Evolutionary conservation across 345 rosid genomes (phyloP), one percentile per base, ranked within the genome.

Genomic region (Geranium brycei): DNA sequence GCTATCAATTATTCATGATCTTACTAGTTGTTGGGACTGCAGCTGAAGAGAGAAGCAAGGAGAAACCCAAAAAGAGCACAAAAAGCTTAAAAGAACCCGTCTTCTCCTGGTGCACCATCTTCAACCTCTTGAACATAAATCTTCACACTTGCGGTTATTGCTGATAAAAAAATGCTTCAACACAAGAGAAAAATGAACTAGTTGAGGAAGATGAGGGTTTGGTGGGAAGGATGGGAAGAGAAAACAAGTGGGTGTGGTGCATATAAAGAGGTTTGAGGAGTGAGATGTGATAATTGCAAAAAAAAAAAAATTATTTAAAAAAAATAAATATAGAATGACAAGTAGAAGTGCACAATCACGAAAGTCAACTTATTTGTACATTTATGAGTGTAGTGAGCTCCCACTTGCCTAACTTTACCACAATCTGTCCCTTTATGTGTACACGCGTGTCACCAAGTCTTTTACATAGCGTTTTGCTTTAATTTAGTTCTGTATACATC

Each of bases 21-120:
- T 73, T 19, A 75, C 78, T 70, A 19, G 71, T 65, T 32, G 75
- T 8, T 10, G 79, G 75, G 51, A 64, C 75, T 41, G 76, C 73
- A 19, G 66, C 58, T 16, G 75, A 65, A 51, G 68, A 65, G 17
- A 65, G 56, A 0, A 68, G 57, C 30, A 16, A 56, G 31, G 76
- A 76, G 73, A 68, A 51, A 66, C 31, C 75, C 69, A 71, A 68
- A 17, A 68, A 62, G 31, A 71, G 62, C 3, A 65, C 14, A 38
- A 71, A 38, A 18, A 51, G 23, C 41, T 15, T 17, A 2, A 18
- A 4, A 62, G 17, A 31, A 57, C 16, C 17, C 55, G n/a, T 59
- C 64, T 62, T 19, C 30, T 47, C 3, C 3, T 47, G 13, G 53
- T 47, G 13, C 53, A 47, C 15, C 53, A 47, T 47, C 53, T 47